Conservation (phyloP, 805 yeast species). For the Starmerella tilneyi region DNA sequence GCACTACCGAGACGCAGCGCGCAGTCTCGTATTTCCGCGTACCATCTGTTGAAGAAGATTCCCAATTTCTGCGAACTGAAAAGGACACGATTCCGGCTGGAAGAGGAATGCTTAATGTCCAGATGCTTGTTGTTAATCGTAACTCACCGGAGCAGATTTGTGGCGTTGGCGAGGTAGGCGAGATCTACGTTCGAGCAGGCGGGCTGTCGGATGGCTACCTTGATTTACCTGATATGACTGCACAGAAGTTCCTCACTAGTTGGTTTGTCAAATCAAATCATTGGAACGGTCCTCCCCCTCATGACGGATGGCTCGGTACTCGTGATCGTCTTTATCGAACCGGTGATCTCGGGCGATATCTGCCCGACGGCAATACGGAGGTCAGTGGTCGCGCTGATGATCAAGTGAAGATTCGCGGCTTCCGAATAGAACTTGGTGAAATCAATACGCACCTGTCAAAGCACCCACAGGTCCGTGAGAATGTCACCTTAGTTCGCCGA, state of each 20-base stretch:
- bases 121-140: constrained; percentile 84
- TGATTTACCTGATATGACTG: constrained; percentile 78
- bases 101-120: constrained; percentile 92
- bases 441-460: constrained; percentile 95
- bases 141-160: constrained; percentile 80
- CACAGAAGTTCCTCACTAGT: constrained; percentile 75
- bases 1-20: constrained; percentile 98
- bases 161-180: constrained; percentile 99
- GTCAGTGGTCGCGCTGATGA: constrained; percentile 99
- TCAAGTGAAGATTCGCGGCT: constrained; percentile 96
- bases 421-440: constrained; percentile 96
- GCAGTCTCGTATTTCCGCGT: constrained; percentile 93
- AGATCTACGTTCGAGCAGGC: constrained; percentile 94
- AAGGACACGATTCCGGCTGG: constrained; percentile 99
- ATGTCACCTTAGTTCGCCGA: constrained; percentile 80
- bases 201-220: constrained; percentile 96
- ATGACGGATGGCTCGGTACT: constrained; percentile 75
- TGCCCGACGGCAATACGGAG: constrained; percentile 96
- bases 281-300: constrained; percentile 39
- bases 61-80: constrained; percentile 65
- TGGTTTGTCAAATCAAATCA: constrained; percentile 71
- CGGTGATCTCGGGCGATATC: constrained; percentile 92
- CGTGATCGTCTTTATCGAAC: constrained; percentile 93
- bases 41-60: constrained; percentile 56
- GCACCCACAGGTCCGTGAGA: constrained; percentile 85